phyloP scores from a whole-genome alignment of 805 yeast species.

The Lachancea meyersii region DNA sequence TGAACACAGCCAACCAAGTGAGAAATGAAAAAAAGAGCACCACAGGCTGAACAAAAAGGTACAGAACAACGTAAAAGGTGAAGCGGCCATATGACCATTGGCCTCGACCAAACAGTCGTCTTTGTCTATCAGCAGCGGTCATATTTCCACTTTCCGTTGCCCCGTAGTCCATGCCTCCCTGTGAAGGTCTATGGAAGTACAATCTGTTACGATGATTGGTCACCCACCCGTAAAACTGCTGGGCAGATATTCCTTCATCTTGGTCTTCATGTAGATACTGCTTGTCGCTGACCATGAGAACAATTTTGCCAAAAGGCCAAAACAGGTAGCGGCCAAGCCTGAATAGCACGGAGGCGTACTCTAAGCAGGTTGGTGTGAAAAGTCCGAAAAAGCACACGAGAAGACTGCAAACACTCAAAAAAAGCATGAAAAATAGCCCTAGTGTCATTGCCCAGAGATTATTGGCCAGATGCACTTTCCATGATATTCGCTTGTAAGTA shows the following conservation, averaged over 20 bases:
- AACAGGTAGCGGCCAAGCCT: constrained; percentile 65
- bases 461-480: constrained; percentile 64
- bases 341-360: constrained; percentile 56
- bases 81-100: constrained; percentile 83
- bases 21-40: constrained; percentile 46
- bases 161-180: constrained; percentile 14
- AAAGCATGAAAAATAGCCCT: constrained; percentile 54
- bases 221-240: constrained; percentile 87
- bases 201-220: constrained; percentile 66
- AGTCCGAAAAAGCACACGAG: constrained; percentile 39
- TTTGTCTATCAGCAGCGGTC: constrained; percentile 24
- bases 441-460: constrained; percentile 65
- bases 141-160: constrained; percentile 25
- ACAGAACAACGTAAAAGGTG: constrained; percentile 64
- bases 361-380: constrained; percentile 43
- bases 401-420: constrained; percentile 41
- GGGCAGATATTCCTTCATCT: constrained; percentile 76
- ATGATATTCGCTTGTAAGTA: constrained; percentile 45
- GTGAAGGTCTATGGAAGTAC: constrained; percentile 47
- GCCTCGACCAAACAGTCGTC: constrained; percentile 84
- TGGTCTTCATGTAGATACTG: constrained; percentile 82
- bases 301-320: constrained; percentile 86
- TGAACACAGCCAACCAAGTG: constrained; percentile 79
- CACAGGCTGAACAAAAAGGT: constrained; percentile 64
- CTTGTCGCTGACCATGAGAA: constrained; percentile 68